A percentile compares a stretch with the other conserved stretches of the same genome.
phyloP scores from a whole-genome alignment of 23 red algal species.

The Gracilaria domingensis region DNA sequence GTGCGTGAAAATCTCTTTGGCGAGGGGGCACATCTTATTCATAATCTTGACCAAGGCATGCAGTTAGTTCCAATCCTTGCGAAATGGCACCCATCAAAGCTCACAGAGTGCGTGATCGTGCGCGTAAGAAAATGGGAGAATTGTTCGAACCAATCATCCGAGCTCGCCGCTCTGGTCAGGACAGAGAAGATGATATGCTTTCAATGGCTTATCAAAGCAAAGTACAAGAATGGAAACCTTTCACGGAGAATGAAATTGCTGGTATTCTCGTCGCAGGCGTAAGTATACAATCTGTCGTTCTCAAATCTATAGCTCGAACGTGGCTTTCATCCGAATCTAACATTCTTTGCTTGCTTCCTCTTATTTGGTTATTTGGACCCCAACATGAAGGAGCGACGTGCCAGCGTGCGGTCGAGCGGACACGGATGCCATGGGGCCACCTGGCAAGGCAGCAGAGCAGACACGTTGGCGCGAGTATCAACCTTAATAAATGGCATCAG shows the following conservation, averaged over 20 bases:
- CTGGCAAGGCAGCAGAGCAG: not conserved
- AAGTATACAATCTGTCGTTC: slow-evolving; percentile 10
- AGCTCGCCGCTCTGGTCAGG: slow-evolving; percentile 64
- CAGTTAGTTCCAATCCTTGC: slow-evolving; percentile 95
- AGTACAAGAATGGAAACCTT: slow-evolving; percentile 80
- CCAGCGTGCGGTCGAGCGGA: no score
- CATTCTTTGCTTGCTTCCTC: not conserved
- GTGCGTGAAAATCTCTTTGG: slow-evolving; percentile 97
- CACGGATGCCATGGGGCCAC: no score
- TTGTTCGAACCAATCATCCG: slow-evolving; percentile 88
- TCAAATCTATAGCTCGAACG: not conserved
- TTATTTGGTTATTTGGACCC: slow-evolving; percentile 80
- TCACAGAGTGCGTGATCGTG: slow-evolving; percentile 84
- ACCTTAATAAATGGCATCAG: not conserved
- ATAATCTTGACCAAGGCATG: slow-evolving; percentile 99
- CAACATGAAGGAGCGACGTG: no score
- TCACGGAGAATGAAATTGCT: slow-evolving; percentile 83
- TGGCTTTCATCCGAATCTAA: not conserved
- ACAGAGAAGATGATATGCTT: slow-evolving; percentile 93
- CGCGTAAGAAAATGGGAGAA: slow-evolving; percentile 74
- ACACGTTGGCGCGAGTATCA: not conserved
- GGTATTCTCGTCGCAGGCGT: slow-evolving; percentile 77
- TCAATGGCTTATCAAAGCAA: slow-evolving; percentile 92
- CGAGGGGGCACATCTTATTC: slow-evolving; percentile 88
- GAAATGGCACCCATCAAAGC: slow-evolving; percentile 84